Base-by-base conservation (phyloP, 2,329 filamentous ascomycete species). In the Biscogniauxia marginata region DNA sequence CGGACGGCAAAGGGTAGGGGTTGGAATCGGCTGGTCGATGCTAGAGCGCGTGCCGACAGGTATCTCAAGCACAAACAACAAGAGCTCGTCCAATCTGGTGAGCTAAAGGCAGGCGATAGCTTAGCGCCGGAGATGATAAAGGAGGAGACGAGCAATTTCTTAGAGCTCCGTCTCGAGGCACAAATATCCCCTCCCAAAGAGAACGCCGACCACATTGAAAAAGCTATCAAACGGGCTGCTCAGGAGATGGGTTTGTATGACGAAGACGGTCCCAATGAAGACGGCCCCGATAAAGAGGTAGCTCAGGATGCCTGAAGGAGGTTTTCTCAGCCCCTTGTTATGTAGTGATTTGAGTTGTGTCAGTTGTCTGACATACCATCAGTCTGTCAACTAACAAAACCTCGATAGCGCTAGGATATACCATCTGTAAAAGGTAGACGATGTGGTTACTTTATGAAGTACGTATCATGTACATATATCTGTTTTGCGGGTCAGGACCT, bases 11-110 rank as follows among this genome's bases (percentile, higher is more conserved):
- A 72, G 19, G 69, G 75, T 0, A 56, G 68, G 39, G 72, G 75
- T 53, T 70, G 77, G 22, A 69, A 69, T 20, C 74, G 74, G 56
- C 72, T 82, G 19, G 70, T 79, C 43, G 61, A 66, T 13, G 75
- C 75, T 3, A 77, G 77, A 64, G 70, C 70, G n/a, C 67, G 70
- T 19, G 71, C 81, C 54, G 78, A 82, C 50, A 58, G 67, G 21
- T 71, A 67, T 52, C 66, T 80, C 19, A 59, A 67, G 25, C 61
- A 61, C 54, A 66, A 67, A 30, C 59, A 65, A 21, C 43, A 54
- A 22, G 63, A 65, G 54, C 58, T 69, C 20, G 61, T 64, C 58
- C 16, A 57, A 59, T 60, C 59, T 8, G 66, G 64, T 3, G 67
- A 70, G 11, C 70, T 78, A 50, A 18, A 58, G 19, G 30, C 58